phyloP scores from a whole-genome alignment of 768 basidiomycete species.

The Pleurotus platypus region DNA sequence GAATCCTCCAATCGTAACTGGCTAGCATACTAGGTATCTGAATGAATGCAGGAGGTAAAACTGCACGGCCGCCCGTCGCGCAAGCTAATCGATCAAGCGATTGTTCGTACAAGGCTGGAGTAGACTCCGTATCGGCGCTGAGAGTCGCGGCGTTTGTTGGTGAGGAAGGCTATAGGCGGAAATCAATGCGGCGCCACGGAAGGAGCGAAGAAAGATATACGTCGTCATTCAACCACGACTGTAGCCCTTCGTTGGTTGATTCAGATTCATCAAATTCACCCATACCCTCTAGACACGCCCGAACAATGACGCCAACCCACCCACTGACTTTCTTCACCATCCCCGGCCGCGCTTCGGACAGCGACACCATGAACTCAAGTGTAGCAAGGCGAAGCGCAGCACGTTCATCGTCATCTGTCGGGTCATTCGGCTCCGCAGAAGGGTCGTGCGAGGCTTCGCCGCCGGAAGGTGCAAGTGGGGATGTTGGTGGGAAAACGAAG shows the following conservation, averaged over 20 bases:
- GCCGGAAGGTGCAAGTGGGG: slow-evolving; percentile 24
- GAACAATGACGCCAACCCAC: slow-evolving; percentile 68
- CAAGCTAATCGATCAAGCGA: slow-evolving; percentile 78
- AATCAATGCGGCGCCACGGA: background rate
- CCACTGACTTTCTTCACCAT: slow-evolving; percentile 68
- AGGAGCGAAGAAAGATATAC: slow-evolving; percentile 29
- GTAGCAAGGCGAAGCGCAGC: slow-evolving; percentile 74
- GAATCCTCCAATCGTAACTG: slow-evolving; percentile 78
- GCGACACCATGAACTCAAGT: slow-evolving; percentile 77
- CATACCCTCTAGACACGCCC: slow-evolving; percentile 81
- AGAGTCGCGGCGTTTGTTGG: background rate
- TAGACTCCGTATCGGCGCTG: slow-evolving; percentile 6
- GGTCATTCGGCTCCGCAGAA: slow-evolving; percentile 22
- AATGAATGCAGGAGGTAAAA: slow-evolving; percentile 78
- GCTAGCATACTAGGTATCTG: slow-evolving; percentile 81
- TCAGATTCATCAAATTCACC: slow-evolving; percentile 66
- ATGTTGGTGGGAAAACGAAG: slow-evolving; percentile 37
- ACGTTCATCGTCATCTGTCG: slow-evolving; percentile 38
- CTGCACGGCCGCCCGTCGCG: slow-evolving; percentile 70
- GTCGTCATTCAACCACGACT: slow-evolving; percentile 70
- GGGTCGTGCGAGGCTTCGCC: slow-evolving; percentile 25
- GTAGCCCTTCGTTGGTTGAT: slow-evolving; percentile 27
- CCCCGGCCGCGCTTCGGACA: slow-evolving; percentile 70
- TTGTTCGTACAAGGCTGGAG: slow-evolving; percentile 78
- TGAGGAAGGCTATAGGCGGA: background rate